Conservation (phyloP, 345 rosid genomes). For the Salix udensis region DNA sequence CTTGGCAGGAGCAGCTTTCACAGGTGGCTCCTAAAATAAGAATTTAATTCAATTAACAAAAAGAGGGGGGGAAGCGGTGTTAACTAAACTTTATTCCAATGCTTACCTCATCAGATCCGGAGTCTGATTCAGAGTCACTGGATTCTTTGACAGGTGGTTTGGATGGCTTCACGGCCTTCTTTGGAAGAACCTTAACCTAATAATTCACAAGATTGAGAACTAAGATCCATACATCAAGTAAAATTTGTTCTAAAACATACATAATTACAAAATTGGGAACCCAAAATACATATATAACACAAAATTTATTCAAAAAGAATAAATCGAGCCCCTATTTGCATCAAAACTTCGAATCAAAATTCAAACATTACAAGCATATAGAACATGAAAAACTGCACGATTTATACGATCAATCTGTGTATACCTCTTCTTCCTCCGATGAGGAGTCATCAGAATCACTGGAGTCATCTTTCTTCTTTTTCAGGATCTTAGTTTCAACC, state of each 20-base stretch:
- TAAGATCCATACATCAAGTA: not conserved
- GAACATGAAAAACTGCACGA: not conserved
- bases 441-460: conserved; percentile 52
- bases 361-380: too few species aligned
- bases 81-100: not conserved
- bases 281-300: not conserved
- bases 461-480: conserved; percentile 48
- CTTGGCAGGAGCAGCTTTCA: conserved; percentile 24
- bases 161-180: not conserved
- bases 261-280: not conserved
- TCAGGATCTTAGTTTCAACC: conserved; percentile 41
- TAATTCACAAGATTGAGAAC: not conserved
- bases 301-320: not conserved
- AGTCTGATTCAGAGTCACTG: conserved; percentile 1
- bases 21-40: conserved; percentile 23
- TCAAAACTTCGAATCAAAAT: too few species aligned
- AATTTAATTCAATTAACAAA: not conserved
- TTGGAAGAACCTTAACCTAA: not conserved
- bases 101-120: conserved; percentile 12
- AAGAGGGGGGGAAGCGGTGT: not conserved
- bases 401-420: not conserved
- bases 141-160: conserved; percentile 3
- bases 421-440: conserved; percentile 69
- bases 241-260: not conserved
- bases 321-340: too few species aligned